Evolutionary conservation across 768 basidiomycete species (phyloP), one percentile per base, ranked within the genome.

Genomic region (Amanita rimosa): DNA sequence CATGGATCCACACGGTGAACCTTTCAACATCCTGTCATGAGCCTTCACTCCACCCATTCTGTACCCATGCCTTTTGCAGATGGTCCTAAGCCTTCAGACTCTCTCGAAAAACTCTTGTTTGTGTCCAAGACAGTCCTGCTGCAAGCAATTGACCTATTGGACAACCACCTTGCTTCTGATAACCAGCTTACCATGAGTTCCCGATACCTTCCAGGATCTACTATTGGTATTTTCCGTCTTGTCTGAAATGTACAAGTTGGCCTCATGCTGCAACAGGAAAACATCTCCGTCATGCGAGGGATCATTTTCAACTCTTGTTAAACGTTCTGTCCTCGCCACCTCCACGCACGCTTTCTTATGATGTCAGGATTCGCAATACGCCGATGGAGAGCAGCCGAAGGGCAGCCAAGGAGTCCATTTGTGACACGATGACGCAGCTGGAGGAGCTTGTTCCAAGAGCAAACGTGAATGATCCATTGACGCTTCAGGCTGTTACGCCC

Each of bases 201-300:
- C n/a, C 73, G 77, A 58, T 80, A 75, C 57, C 71, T 92, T 45
- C 85, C 87, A n/a, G 89, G 89, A 13, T 89, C 87, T 8, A 90
- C 89, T 4, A 92, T 92, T 50, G 88, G 88, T 87, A 62, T 61
- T n/a, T n/a, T 56, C 48, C 4, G 31, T 37, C 21, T 41, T 48
- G 24, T 29, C 31, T 47, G 33, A 48, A 31, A 40, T 39, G 35
- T 27, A 35, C 46, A n/a, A 22, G 37, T 16, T 42, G 11, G 40
- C 27, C 43, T 50, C 44, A 34, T 19, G 38, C 35, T 38, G 29
- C 39, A 16, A 16, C 53, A 90, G 88, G 88, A 43, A 92, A 92
- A 66, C 89, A 92, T 60, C 60, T 92, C 37, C 79, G 89, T 34
- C 89, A 92, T 69, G 86, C 85, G 19, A 73, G 83, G 48, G 89